phyloP scores from a whole-genome alignment of 139 green algal species.

The Chara braunii region DNA sequence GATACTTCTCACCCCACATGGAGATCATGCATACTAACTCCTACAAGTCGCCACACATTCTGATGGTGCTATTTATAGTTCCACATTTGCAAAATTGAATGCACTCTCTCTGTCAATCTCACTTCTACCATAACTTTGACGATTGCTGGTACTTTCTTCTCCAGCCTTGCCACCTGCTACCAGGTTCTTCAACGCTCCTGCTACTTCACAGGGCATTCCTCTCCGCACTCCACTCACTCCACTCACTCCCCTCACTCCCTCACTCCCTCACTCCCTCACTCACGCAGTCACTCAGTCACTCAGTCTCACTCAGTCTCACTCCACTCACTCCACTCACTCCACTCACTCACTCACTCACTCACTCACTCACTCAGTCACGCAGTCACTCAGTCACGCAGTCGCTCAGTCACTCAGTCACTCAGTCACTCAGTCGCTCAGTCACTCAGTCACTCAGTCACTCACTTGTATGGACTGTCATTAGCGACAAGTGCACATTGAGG shows the following conservation, averaged over 20 bases:
- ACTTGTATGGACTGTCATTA: neutral
- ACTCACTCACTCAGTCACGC: constrained; percentile 7
- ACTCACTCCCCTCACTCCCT: neutral
- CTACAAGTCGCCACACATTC: no score
- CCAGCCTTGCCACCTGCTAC: no score
- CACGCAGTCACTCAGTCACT: constrained; percentile 1
- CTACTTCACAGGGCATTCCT: no score
- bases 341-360: neutral
- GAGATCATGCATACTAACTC: no score
- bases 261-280: neutral
- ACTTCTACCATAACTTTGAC: no score
- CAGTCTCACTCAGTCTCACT: neutral
- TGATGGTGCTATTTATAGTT: no score
- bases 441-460: neutral
- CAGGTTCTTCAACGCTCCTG: no score
- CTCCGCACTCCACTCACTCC: no score
- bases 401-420: neutral
- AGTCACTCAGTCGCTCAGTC: constrained; percentile 3
- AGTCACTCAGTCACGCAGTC: neutral
- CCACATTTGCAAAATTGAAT: no score
- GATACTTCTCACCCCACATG: no score
- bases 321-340: neutral
- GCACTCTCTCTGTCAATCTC: no score
- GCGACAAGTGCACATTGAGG: neutral
- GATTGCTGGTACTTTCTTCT: no score